Evolutionary conservation across 2,329 filamentous ascomycete genomes (phyloP), one percentile per base, ranked within the genome.

Genomic region (Alternaria sp.): DNA sequence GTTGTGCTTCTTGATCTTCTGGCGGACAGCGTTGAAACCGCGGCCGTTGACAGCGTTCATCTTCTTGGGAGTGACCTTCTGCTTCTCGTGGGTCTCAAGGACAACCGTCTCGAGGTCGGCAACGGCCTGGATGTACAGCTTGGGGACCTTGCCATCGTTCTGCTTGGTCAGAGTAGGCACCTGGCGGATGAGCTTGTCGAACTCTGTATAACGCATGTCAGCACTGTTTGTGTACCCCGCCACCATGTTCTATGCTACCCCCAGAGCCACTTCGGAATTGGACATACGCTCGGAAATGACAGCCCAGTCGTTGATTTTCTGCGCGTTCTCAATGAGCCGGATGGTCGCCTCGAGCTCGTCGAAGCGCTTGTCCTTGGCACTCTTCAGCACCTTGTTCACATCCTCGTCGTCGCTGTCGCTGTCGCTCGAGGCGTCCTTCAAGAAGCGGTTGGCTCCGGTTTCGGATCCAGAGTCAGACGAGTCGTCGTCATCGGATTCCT

Each of bases 1-100:
- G 87, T 95, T 97, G 84, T 95, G 95, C 88, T 97, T 98, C 89
- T 95, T 94, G 85, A 99, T 93, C 84, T 94, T 94, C 82, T 99
- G 96, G 85, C 97, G 97, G 77, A 98, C 92, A 67, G 94, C 93
- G 81, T 98, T 99, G 77, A 99, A 88, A 76, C 94, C 93, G 83
- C 93, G 93, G 70, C 93, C 91, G 79, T 95, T 96, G 78, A 91
- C 96, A 66, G 94, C 93, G 84, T 97, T 99, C 94, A 98, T 97
- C 88, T 97, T 98, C 89, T 97, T 97, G 67, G 91, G 89, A 3
- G 92, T 92, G 72, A 96, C 92, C 86, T 99, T 99, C 80, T 97
- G 93, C 87, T 97, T 97, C 75, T 93, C 89, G 69, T 97, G 88
- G 23, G 94, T 90, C 85, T 99, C 96, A 79, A 94, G 94, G 87